A percentile compares a stretch with the other conserved stretches of the same genome.
phyloP scores from a whole-genome alignment of 225 moss, liverwort and hornwort genomes.

The Straminergon stramineum region DNA sequence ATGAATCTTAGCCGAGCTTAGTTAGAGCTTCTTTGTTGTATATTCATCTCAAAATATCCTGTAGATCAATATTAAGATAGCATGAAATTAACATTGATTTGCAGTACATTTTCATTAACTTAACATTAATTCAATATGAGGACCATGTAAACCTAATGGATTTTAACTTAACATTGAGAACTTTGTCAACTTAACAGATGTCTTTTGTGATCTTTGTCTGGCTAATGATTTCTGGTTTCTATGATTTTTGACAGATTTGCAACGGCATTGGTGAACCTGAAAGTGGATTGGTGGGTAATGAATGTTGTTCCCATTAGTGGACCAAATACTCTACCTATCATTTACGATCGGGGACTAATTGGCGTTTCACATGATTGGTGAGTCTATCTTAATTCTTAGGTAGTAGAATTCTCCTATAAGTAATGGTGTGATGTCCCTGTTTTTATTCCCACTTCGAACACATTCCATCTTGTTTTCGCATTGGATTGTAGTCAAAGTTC shows the following conservation, averaged over 20 bases:
- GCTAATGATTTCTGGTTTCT: not conserved
- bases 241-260: constrained; percentile 47
- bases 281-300: constrained; percentile 81
- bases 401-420: not conserved
- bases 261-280: constrained; percentile 53
- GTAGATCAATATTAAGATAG: not conserved
- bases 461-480: not conserved
- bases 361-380: constrained; percentile 78
- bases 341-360: constrained; percentile 74
- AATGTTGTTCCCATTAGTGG: constrained; percentile 65
- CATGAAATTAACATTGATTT: not conserved
- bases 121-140: not conserved
- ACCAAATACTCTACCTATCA: constrained; percentile 54
- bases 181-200: not conserved
- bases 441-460: not conserved
- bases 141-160: not conserved
- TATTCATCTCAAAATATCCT: not conserved
- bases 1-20: not conserved
- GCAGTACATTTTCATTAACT: not conserved
- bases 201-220: not conserved
- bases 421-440: too few species aligned
- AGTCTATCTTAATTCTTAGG: not conserved
- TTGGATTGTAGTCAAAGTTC: too few species aligned
- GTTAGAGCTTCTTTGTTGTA: not conserved
- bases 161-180: not conserved